Conservation (phyloP, 176 grass and related monocot species). For the Carex myosuroides region DNA sequence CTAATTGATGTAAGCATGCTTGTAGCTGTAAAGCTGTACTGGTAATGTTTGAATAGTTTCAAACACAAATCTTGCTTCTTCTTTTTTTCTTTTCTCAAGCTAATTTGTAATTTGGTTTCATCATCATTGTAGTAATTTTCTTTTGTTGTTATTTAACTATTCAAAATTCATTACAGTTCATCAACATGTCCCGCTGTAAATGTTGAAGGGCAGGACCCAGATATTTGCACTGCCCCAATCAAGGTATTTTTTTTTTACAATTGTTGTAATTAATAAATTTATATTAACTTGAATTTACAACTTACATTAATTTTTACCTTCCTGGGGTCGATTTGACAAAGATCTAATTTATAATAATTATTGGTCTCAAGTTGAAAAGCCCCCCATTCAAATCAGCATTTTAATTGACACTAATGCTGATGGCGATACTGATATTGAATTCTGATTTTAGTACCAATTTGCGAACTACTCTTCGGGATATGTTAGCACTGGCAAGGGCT, state of each 20-base stretch:
- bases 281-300: background rate
- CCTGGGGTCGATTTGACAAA: background rate
- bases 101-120: background rate
- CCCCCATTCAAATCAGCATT: background rate
- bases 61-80: background rate
- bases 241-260: slow-evolving; percentile 33
- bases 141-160: background rate
- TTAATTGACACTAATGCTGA: background rate
- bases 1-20: background rate
- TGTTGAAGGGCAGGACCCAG: slow-evolving; percentile 33
- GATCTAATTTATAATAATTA: background rate
- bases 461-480: slow-evolving; percentile 59
- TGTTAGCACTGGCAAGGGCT: slow-evolving; percentile 27
- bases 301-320: background rate
- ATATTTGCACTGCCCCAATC: slow-evolving; percentile 71
- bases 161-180: slow-evolving; percentile 25
- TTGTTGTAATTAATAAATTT: background rate
- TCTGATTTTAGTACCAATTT: slow-evolving; percentile 55
- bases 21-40: background rate
- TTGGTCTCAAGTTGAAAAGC: background rate
- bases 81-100: background rate
- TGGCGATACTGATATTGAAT: background rate
- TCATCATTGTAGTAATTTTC: background rate
- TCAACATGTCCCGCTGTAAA: slow-evolving; percentile 48
- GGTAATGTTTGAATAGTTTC: background rate